phyloP scores from a whole-genome alignment of 1,139 yeast species.

The Arxiozyma slooffiae region DNA sequence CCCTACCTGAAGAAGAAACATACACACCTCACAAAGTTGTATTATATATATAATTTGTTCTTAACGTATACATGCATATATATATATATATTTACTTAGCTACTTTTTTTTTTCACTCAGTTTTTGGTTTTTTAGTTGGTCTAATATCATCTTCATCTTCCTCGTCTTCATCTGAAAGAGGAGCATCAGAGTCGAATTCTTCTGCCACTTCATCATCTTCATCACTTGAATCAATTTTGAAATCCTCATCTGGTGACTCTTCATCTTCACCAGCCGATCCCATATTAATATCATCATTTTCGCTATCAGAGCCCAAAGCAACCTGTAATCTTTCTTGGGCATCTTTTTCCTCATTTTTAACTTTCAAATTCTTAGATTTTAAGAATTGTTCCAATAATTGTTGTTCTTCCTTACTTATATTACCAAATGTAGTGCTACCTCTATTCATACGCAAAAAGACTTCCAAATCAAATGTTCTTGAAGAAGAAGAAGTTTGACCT shows the following conservation, averaged over 20 bases:
- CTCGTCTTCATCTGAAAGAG: slow-evolving; percentile 36
- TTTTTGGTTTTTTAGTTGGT: slow-evolving; percentile 30
- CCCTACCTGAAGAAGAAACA: background rate
- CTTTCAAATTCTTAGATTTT: slow-evolving; percentile 64
- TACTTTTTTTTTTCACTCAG: slow-evolving; percentile 13
- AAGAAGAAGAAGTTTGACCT: slow-evolving; percentile 68
- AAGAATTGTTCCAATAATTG: slow-evolving; percentile 65
- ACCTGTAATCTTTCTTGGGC: slow-evolving; percentile 73
- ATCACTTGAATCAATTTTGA: slow-evolving; percentile 47
- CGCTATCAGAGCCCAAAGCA: slow-evolving; percentile 63
- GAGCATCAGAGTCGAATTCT: slow-evolving; percentile 74
- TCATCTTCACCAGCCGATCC: slow-evolving; percentile 69
- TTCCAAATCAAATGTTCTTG: slow-evolving; percentile 89
- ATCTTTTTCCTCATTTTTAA: slow-evolving; percentile 82
- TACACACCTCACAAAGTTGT: too few species aligned
- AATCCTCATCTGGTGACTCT: slow-evolving; percentile 60
- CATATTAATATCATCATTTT: slow-evolving; percentile 57
- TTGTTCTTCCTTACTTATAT: slow-evolving; percentile 86
- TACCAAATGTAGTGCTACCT: slow-evolving; percentile 75
- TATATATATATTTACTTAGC: background rate
- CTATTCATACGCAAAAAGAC: slow-evolving; percentile 57
- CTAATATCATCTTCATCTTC: slow-evolving; percentile 37
- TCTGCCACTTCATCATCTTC: slow-evolving; percentile 66
- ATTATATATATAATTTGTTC: too few species aligned
- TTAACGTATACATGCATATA: too few species aligned